phyloP scores from a whole-genome alignment of 345 rosid species.

The Trapa incisa region DNA sequence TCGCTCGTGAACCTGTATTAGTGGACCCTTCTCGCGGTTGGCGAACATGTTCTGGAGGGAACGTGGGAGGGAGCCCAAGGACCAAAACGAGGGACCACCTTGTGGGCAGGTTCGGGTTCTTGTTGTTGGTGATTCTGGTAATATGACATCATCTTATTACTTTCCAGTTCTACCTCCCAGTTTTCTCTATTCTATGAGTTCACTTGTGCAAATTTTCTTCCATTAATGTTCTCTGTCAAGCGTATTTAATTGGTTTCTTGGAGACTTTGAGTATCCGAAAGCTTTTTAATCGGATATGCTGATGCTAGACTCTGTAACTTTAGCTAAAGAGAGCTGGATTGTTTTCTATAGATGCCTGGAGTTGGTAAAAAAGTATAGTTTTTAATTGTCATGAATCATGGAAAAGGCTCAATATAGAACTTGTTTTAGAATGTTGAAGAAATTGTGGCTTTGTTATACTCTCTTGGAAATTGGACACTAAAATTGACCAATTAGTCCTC shows the following conservation, averaged over 20 bases:
- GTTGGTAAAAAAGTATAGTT: not conserved
- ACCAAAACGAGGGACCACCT: slow-evolving; percentile 57
- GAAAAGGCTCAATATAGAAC: not conserved
- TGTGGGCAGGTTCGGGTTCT: slow-evolving; percentile 97
- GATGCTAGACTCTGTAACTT: not conserved
- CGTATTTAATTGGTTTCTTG: not conserved
- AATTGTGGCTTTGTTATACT: not conserved
- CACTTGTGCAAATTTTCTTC: not conserved
- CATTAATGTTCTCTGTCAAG: not conserved
- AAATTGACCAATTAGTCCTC: not conserved
- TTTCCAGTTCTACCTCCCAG: too few species aligned
- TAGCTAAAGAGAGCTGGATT: not conserved
- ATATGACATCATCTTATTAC: not conserved
- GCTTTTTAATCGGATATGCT: not conserved
- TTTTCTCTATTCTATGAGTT: not conserved
- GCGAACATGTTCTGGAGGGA: slow-evolving; percentile 78
- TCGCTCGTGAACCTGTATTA: not conserved
- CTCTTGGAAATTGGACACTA: not conserved
- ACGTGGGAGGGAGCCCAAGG: slow-evolving; percentile 79
- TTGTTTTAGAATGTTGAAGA: not conserved
- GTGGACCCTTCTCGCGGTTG: not conserved
- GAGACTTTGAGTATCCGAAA: not conserved
- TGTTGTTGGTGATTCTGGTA: slow-evolving; percentile 96
- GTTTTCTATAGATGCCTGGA: not conserved
- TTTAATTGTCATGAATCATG: not conserved